These are phyloP conservation scores for Xylaria sp. DNA, from an alignment of 2,329 filamentous ascomycete genomes.

Conservation along the genomic window DNA sequence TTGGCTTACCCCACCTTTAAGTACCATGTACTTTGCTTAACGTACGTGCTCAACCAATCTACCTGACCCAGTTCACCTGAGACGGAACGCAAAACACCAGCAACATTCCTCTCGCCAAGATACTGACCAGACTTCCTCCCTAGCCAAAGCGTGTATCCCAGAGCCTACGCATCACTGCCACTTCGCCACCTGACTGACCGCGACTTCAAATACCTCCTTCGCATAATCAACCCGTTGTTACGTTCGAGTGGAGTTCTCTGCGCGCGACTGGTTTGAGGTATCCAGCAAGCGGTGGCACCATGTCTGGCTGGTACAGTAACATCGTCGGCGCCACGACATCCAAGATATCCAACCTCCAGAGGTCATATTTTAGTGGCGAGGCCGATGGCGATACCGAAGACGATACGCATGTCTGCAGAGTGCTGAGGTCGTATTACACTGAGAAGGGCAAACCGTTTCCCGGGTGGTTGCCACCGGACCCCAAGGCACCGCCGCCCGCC, in stretches of 20 bases:
- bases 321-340: conserved; percentile 69
- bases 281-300: conserved; percentile 45
- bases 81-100: conserved; percentile 21
- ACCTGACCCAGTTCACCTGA: conserved; percentile 12
- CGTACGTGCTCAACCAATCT: background rate
- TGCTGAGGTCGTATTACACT: conserved; percentile 88
- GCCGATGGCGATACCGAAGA: conserved; percentile 79
- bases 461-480: conserved; percentile 86
- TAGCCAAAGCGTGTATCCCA: background rate
- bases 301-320: conserved; percentile 84
- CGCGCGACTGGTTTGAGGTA: background rate
- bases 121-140: background rate
- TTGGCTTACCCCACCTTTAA: conserved; percentile 5
- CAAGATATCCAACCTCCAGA: conserved; percentile 68
- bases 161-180: background rate
- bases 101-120: background rate
- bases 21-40: background rate
- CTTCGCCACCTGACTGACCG: background rate
- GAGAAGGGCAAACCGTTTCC: conserved; percentile 86
- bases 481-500: conserved; percentile 69
- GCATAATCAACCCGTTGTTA: background rate
- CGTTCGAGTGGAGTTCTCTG: background rate
- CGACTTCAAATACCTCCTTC: background rate
- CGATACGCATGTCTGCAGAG: conserved; percentile 92
- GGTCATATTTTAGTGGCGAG: conserved; percentile 71